Conservation (phyloP, 2,329 filamentous ascomycete genomes). For the Elsinoe necatrix region DNA sequence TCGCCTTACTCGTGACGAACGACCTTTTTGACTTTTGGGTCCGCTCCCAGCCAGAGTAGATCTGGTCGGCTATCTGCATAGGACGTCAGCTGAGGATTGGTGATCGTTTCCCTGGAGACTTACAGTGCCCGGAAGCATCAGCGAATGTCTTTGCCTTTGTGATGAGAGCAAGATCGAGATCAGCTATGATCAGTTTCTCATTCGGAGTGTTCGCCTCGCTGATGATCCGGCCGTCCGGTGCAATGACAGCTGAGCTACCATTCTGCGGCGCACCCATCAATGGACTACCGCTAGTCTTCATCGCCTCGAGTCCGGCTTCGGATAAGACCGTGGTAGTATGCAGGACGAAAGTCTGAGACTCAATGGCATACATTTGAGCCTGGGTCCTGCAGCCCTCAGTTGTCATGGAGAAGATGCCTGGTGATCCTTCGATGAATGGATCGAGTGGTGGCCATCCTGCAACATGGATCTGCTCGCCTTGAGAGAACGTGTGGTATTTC, state of each 20-base stretch:
- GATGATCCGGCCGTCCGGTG: constrained; percentile 44
- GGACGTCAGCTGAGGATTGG: background rate
- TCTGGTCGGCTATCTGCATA: constrained; percentile 39
- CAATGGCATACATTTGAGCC: constrained; percentile 49
- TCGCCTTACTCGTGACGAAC: background rate
- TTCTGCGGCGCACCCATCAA: constrained; percentile 36
- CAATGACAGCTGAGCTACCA: constrained; percentile 45
- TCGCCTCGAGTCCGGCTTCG: constrained; percentile 35
- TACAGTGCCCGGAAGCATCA: constrained; percentile 41
- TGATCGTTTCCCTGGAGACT: background rate
- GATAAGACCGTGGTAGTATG: constrained; percentile 44
- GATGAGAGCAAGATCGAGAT: constrained; percentile 41
- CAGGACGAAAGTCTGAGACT: constrained; percentile 48
- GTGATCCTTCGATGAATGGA: constrained; percentile 23
- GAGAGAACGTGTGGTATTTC: constrained; percentile 34
- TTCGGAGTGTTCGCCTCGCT: constrained; percentile 32
- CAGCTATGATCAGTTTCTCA: constrained; percentile 45
- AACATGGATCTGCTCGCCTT: constrained; percentile 35
- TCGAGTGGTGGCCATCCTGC: constrained; percentile 35
- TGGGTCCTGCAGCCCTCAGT: constrained; percentile 37
- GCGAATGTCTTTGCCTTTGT: constrained; percentile 36
- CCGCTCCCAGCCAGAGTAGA: constrained; percentile 43
- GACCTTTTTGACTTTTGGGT: constrained; percentile 27
- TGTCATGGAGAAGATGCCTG: constrained; percentile 32
- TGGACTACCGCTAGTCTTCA: constrained; percentile 36